Percentiles rank a stretch among this genome's conserved stretches.
Conservation (phyloP, 1,284 basidiomycete genomes). For the Anthracocystis panici-leucophaei region DNA sequence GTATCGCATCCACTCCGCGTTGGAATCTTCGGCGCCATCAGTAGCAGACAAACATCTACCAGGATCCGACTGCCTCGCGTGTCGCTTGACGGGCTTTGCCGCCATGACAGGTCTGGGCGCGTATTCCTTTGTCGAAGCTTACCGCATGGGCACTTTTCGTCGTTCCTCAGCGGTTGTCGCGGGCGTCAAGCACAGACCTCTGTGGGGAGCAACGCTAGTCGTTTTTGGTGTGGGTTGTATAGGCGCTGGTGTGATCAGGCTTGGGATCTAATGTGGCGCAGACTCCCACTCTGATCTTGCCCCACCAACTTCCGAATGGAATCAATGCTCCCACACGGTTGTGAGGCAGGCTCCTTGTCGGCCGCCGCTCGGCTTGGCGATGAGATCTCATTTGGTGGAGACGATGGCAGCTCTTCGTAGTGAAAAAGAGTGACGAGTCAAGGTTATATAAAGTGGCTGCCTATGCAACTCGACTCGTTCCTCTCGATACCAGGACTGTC, state of each 20-base stretch:
- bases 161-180: conserved; percentile 32
- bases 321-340: conserved; percentile 3
- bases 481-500: neutral
- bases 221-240: conserved; percentile 46
- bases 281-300: neutral
- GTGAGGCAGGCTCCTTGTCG: neutral
- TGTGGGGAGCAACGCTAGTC: conserved; percentile 52
- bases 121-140: conserved; percentile 62
- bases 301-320: conserved; percentile 18
- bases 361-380: neutral
- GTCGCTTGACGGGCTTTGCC: conserved; percentile 62
- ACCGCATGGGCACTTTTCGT: conserved; percentile 52
- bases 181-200: conserved; percentile 37
- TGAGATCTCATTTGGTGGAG: neutral
- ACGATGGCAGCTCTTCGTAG: neutral
- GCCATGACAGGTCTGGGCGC: conserved; percentile 57
- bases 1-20: conserved; percentile 37
- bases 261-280: conserved; percentile 29
- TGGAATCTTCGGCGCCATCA: conserved; percentile 19
- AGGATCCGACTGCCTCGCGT: conserved; percentile 58
- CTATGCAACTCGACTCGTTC: neutral
- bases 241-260: conserved; percentile 46
- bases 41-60: conserved; percentile 15
- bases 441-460: neutral
- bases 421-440: neutral